Conservation (phyloP, 2,329 filamentous ascomycete species). For the Emmonsia crescens region DNA sequence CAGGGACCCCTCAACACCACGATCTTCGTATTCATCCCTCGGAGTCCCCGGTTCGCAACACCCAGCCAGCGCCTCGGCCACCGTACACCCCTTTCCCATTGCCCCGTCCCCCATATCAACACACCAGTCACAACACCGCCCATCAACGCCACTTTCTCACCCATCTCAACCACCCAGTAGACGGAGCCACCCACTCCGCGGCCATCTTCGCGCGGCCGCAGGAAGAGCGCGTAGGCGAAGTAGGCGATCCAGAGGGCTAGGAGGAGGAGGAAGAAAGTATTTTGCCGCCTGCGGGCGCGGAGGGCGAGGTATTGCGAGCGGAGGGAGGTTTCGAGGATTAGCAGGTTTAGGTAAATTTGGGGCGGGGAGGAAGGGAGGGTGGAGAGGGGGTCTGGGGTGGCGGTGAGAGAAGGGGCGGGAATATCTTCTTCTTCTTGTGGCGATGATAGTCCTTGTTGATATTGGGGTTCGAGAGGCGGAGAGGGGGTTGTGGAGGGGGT, state of each 20-base stretch:
- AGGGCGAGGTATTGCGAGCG: conserved; percentile 88
- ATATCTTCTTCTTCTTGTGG: conserved; percentile 2
- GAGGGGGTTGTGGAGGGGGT: conserved; percentile 36
- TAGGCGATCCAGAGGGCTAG: conserved; percentile 69
- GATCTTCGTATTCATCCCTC: conserved; percentile 92
- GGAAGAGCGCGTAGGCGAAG: conserved; percentile 83
- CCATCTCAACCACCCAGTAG: conserved; percentile 90
- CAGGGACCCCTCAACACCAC: conserved; percentile 75
- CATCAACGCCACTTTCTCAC: conserved; percentile 83
- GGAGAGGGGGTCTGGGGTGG: conserved; percentile 55
- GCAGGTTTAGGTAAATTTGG: conserved; percentile 95
- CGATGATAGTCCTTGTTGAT: conserved; percentile 6
- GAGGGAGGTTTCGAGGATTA: conserved; percentile 90
- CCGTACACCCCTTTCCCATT: conserved; percentile 89
- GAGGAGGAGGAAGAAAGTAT: conserved; percentile 80
- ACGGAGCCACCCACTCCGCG: conserved; percentile 82
- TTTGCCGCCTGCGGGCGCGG: conserved; percentile 75
- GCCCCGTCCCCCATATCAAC: conserved; percentile 86
- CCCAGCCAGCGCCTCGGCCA: conserved; percentile 90
- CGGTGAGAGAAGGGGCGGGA: not conserved
- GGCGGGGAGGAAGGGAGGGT: conserved; percentile 81
- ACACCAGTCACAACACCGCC: conserved; percentile 78
- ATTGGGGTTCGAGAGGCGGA: conserved; percentile 15
- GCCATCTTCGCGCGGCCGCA: conserved; percentile 93
- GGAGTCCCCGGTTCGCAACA: conserved; percentile 77